phyloP scores from a whole-genome alignment of 2,329 filamentous ascomycete genomes.

The Ascochyta pisi region DNA sequence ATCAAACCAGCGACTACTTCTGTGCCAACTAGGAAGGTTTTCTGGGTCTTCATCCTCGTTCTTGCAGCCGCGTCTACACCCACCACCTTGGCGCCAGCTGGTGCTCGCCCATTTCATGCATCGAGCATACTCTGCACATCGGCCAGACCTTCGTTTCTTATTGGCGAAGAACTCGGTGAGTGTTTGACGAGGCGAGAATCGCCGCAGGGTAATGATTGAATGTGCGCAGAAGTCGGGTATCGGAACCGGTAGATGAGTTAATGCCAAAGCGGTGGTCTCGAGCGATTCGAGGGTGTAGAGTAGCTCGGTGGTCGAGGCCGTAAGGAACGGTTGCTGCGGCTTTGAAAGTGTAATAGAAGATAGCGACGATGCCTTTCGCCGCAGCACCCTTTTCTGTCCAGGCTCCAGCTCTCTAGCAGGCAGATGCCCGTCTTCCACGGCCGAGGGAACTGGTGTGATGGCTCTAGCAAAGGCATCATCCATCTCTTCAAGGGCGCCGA shows the following conservation, averaged over 20 bases:
- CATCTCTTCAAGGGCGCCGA: conserved; percentile 38
- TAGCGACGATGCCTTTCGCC: conserved; percentile 29
- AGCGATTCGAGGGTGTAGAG: conserved; percentile 44
- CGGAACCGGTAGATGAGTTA: conserved; percentile 32
- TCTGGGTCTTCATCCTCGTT: conserved; percentile 44
- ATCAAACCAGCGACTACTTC: conserved; percentile 41
- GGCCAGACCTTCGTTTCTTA: conserved; percentile 29
- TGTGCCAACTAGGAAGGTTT: conserved; percentile 45
- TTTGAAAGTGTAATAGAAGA: conserved; percentile 13
- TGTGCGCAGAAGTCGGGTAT: conserved; percentile 43
- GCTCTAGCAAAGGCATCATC: conserved; percentile 37
- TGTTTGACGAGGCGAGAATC: conserved; percentile 33
- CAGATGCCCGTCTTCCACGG: conserved; percentile 1
- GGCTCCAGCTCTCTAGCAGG: conserved; percentile 6
- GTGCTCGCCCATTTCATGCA: conserved; percentile 46
- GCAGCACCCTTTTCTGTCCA: conserved; percentile 22
- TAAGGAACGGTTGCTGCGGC: conserved; percentile 29
- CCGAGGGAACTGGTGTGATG: conserved; percentile 23
- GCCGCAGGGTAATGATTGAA: conserved; percentile 38
- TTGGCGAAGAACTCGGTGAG: conserved; percentile 30
- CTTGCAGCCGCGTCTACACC: conserved; percentile 40
- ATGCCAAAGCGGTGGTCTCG: conserved; percentile 40
- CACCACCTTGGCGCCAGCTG: conserved; percentile 39
- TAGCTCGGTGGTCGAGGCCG: conserved; percentile 29
- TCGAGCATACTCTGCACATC: conserved; percentile 42